phyloP scores from a whole-genome alignment of 352 stramenopile species.

The Phytopythium oedochilum region DNA sequence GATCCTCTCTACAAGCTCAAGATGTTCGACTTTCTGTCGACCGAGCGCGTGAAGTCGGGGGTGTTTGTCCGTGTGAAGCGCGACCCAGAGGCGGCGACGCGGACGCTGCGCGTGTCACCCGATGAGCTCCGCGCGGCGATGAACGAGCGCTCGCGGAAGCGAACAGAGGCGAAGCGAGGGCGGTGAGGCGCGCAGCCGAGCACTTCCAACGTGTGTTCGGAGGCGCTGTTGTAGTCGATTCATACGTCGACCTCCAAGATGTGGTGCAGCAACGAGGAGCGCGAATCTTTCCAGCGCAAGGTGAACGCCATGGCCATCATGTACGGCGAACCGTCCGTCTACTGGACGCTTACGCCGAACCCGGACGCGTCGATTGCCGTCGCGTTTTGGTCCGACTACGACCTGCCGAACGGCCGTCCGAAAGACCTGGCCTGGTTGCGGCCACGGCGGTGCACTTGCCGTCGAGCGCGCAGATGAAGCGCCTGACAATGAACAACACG shows the following conservation, averaged over 20 bases:
- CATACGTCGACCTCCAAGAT: constrained; percentile 13
- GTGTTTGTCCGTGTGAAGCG: constrained; percentile 14
- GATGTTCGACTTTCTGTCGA: constrained; percentile 20
- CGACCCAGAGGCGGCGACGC: constrained; percentile 6
- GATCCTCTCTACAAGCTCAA: constrained; percentile 17
- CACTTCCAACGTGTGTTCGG: no score
- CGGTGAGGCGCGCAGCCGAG: no score
- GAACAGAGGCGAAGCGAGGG: background rate
- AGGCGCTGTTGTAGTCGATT: constrained; percentile 7
- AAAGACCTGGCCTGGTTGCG: background rate
- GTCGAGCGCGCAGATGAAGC: background rate
- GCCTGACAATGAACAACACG: background rate
- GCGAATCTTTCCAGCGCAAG: constrained; percentile 10
- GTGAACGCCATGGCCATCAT: constrained; percentile 13
- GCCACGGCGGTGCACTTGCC: constrained; percentile 1
- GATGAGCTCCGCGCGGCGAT: constrained; percentile 6
- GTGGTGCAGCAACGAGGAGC: constrained; percentile 21
- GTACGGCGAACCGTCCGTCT: constrained; percentile 13
- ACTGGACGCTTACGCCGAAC: constrained; percentile 27
- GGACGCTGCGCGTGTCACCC: constrained; percentile 7
- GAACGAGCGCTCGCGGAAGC: no score
- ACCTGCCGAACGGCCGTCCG: constrained; percentile 9
- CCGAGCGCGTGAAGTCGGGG: constrained; percentile 8
- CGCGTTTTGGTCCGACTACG: constrained; percentile 14
- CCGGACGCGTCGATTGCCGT: constrained; percentile 14